Base-by-base conservation (phyloP, 352 stramenopile species). In the Peronospora farinosa region DNA sequence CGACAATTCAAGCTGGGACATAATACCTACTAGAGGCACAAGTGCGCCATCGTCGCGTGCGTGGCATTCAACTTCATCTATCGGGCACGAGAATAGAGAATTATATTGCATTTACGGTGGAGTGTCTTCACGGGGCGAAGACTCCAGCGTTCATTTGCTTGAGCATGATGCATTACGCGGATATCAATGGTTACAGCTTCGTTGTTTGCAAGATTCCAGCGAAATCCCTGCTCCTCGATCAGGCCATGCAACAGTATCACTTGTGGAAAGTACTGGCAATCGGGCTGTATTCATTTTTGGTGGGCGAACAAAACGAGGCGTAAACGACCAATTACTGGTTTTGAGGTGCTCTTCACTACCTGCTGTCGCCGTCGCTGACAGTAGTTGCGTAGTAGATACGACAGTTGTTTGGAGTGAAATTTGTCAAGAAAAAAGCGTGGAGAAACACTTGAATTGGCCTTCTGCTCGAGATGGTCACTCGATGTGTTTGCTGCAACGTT, bases 401-500 rank as follows among this genome's bases (percentile, higher is more conserved):
- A 41, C 25, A 19, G 33, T 73, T 31, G 4, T n/a, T 42, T 84
- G 72, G 69, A 39, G 65, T 2, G 37, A 69, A 46, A 12, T 67
- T 9, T n/a, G 28, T n/a, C 17, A 38, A 21, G 31, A 46, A n/a
- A 8, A 31, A 11, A 27, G 35, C 9, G 17, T 6, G 1, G 13
- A 54, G 4, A 4, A 15, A n/a, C 7, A 15, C 5, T 4, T 9
- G 0, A 23, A n/a, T 5, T 74, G 59, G 49, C 74, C 78, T 38
- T 44, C 61, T 47, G 42, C 71, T 44, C 73, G 78, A 17, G 78
- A 88, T 46, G 78, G 78, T 10, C 78, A 88, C 38, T 76, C 74
- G 4, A 77, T 88, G 62, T 76, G 67, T 38, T 25, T 62, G 5
- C 40, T 75, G 15, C 38, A 47, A 19, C 6, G 31, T 6, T 43